A percentile compares a stretch with the other conserved stretches of the same genome.
phyloP scores from a whole-genome alignment of 2,329 filamentous ascomycete genomes.

The Colletotrichum truncatum region DNA sequence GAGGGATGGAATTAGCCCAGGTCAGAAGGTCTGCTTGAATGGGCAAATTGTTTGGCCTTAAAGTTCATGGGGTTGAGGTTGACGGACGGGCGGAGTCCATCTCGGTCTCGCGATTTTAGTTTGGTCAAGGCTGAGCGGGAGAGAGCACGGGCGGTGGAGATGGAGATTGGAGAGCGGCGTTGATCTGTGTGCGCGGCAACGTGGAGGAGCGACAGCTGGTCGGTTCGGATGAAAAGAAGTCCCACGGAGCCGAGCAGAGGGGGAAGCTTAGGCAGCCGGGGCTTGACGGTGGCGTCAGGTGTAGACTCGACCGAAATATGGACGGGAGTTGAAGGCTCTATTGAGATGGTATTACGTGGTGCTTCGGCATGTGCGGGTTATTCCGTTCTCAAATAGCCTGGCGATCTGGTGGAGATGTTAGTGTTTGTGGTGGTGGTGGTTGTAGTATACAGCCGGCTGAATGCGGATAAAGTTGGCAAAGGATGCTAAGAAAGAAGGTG shows the following conservation, averaged over 20 bases:
- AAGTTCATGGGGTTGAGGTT: background rate
- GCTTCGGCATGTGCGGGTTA: background rate
- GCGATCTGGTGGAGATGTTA: background rate
- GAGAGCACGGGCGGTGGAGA: background rate
- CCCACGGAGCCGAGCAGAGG: constrained; percentile 12
- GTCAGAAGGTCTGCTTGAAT: background rate
- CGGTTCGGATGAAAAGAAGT: constrained; percentile 21
- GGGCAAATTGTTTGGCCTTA: background rate
- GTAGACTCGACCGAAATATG: background rate
- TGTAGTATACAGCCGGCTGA: background rate
- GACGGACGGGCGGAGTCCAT: background rate
- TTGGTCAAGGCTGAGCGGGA: background rate
- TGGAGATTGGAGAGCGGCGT: background rate
- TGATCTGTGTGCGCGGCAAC: background rate
- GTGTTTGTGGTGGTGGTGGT: background rate
- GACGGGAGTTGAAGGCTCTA: background rate
- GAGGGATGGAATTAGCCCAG: background rate
- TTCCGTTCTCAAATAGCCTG: background rate
- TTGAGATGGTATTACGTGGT: background rate
- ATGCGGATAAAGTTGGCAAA: background rate
- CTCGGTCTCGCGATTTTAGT: constrained; percentile 4
- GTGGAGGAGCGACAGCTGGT: background rate
- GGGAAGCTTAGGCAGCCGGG: background rate
- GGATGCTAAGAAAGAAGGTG: background rate
- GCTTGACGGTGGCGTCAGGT: background rate